phyloP scores from a whole-genome alignment of 2,329 filamentous ascomycete species.

The Westerdykella sp. region DNA sequence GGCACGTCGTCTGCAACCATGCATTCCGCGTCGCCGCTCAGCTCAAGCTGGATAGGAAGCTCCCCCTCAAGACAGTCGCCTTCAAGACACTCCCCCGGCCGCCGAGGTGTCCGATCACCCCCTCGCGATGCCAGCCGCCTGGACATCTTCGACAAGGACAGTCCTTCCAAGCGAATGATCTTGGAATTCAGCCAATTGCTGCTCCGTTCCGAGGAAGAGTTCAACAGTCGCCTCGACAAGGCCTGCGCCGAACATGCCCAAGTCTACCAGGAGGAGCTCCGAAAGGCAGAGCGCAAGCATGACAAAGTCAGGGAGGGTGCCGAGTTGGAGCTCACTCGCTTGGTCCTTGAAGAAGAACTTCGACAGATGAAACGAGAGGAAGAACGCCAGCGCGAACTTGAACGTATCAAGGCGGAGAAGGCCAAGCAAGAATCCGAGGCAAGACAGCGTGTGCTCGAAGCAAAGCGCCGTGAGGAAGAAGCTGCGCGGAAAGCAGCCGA shows the following conservation, averaged over 20 bases:
- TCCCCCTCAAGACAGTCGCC: conserved; percentile 31
- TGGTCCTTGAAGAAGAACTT: conserved; percentile 40
- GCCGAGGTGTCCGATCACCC: conserved; percentile 16
- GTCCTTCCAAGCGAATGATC: conserved; percentile 31
- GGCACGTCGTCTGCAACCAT: conserved; percentile 31
- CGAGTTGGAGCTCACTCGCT: conserved; percentile 47
- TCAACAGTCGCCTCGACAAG: conserved; percentile 56
- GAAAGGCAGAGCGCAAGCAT: conserved; percentile 60
- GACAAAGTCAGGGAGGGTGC: conserved; percentile 56
- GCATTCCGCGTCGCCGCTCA: conserved; percentile 28
- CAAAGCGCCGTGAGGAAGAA: conserved; percentile 29
- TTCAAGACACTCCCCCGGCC: conserved; percentile 27
- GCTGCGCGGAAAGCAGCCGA: conserved; percentile 22
- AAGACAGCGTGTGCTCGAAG: conserved; percentile 29
- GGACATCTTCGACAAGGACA: conserved; percentile 23
- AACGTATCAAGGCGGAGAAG: conserved; percentile 40
- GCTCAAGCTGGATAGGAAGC: conserved; percentile 26
- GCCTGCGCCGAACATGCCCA: conserved; percentile 58
- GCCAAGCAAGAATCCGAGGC: conserved; percentile 38
- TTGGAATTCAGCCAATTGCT: conserved; percentile 41
- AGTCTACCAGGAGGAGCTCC: conserved; percentile 60
- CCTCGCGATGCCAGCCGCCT: conserved; percentile 7
- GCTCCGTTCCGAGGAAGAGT: conserved; percentile 39
- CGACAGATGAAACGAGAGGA: conserved; percentile 29
- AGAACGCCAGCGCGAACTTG: conserved; percentile 25